phyloP scores from a whole-genome alignment of 108 stramenopile species.

The Aurantiochytrium sp. region DNA sequence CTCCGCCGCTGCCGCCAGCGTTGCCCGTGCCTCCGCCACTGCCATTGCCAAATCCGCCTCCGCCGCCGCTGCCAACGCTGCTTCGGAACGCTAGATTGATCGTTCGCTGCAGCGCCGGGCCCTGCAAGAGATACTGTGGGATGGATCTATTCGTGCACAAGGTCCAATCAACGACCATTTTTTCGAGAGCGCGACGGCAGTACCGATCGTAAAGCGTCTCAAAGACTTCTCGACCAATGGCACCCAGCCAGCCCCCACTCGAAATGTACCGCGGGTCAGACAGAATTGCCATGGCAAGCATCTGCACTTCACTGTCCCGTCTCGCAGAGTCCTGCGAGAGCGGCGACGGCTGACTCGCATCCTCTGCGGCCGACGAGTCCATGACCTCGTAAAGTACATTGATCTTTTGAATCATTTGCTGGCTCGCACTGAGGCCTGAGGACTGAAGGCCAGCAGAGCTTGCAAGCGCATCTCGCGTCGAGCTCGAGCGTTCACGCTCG shows the following conservation, averaged over 20 bases:
- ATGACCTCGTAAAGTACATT: background rate
- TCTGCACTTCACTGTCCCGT: background rate
- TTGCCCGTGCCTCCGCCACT: background rate
- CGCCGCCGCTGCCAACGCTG: background rate
- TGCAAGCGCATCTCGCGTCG: background rate
- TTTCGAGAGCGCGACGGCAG: background rate
- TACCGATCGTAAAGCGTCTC: background rate
- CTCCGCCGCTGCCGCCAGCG: too few relatives aligned
- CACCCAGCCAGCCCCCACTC: background rate
- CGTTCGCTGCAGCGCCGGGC: background rate
- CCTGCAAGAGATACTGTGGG: background rate
- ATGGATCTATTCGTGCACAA: background rate
- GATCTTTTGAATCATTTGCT: constrained; percentile 19
- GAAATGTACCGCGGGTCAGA: background rate
- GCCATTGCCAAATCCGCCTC: background rate
- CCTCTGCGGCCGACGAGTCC: background rate
- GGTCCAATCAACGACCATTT: background rate
- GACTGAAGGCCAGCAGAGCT: background rate
- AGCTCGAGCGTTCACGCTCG: background rate
- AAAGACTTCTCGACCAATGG: background rate
- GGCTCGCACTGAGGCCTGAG: background rate
- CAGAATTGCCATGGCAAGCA: background rate
- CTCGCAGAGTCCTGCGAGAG: background rate
- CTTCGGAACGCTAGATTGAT: background rate
- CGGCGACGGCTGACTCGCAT: background rate